Percentiles rank a stretch among this genome's conserved stretches.
Evolutionary conservation across 257 asterid genomes (phyloP).

Genomic region (Solanum rostratum): DNA sequence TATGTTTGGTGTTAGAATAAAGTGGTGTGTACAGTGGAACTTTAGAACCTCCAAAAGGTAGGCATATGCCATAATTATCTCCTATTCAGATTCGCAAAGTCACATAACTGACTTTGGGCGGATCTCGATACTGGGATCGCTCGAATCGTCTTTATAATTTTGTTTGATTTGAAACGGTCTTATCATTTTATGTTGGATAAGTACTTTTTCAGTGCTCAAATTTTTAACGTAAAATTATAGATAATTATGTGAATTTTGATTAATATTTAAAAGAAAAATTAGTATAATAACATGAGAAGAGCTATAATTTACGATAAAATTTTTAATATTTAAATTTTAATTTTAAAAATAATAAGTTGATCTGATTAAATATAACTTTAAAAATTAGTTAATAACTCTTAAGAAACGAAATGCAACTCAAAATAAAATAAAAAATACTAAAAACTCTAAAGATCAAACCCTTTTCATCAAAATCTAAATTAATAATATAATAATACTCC

Average conservation of each 20-base stretch:
- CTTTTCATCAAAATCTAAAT: not conserved
- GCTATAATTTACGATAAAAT: too few relatives aligned
- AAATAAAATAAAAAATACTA: not conserved
- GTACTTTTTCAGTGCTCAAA: too few relatives aligned
- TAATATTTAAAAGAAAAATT: too few relatives aligned
- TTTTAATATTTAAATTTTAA: too few relatives aligned
- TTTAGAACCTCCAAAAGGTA: not conserved
- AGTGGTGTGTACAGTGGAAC: not conserved
- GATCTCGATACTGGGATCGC: not conserved
- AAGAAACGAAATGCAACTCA: too few relatives aligned
- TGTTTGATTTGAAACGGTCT: not conserved
- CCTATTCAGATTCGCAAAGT: not conserved
- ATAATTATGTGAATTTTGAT: too few relatives aligned
- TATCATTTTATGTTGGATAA: too few relatives aligned
- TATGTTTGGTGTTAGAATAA: not conserved
- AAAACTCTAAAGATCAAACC: not conserved
- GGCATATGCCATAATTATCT: not conserved
- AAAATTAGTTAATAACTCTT: not conserved
- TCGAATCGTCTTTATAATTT: not conserved
- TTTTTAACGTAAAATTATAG: too few relatives aligned
- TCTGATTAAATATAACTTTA: too few relatives aligned
- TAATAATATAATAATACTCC: too few relatives aligned
- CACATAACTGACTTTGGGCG: not conserved
- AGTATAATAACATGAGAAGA: too few relatives aligned
- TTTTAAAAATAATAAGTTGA: too few relatives aligned